Conservation (phyloP, 1,284 basidiomycete species). For the Phlebopus sp. region DNA sequence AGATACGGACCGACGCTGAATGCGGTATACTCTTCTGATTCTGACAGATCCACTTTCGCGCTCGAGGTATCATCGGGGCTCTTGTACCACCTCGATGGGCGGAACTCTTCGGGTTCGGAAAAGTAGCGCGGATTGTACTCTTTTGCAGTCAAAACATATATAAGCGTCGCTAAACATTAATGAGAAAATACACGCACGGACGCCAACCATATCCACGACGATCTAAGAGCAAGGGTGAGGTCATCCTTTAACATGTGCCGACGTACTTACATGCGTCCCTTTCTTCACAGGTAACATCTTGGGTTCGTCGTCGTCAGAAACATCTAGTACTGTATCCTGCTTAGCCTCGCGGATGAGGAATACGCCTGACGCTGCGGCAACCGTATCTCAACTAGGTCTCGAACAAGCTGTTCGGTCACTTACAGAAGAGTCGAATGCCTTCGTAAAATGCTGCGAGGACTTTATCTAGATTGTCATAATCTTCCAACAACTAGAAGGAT, state of each 20-base stretch:
- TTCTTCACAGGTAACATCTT: slow-evolving; percentile 28
- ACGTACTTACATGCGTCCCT: slow-evolving; percentile 24
- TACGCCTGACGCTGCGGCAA: slow-evolving; percentile 16
- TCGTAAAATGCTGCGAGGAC: slow-evolving; percentile 46
- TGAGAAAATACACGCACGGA: slow-evolving; percentile 38
- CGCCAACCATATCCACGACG: slow-evolving; percentile 48
- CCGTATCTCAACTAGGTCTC: slow-evolving; percentile 2
- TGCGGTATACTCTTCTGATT: slow-evolving; percentile 40
- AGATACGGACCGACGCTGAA: slow-evolving; percentile 44
- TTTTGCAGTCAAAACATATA: slow-evolving; percentile 3
- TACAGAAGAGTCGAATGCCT: slow-evolving; percentile 45
- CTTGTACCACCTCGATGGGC: slow-evolving; percentile 41
- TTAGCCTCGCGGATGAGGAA: slow-evolving; percentile 24
- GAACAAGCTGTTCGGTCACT: slow-evolving; percentile 18
- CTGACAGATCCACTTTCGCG: slow-evolving; percentile 8
- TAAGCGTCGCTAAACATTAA: background rate
- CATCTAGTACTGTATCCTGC: slow-evolving; percentile 16
- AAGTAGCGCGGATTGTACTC: slow-evolving; percentile 40
- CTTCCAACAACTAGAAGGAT: slow-evolving; percentile 38
- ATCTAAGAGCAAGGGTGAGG: slow-evolving; percentile 24
- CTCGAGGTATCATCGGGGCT: slow-evolving; percentile 8
- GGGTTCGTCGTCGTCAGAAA: slow-evolving; percentile 15
- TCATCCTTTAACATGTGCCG: slow-evolving; percentile 1
- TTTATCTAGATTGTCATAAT: slow-evolving; percentile 44
- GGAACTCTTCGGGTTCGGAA: slow-evolving; percentile 37